A percentile compares a stretch with the other conserved stretches of the same genome.
phyloP scores from a whole-genome alignment of 257 asterid genomes.

The Thymus mandschuricus region DNA sequence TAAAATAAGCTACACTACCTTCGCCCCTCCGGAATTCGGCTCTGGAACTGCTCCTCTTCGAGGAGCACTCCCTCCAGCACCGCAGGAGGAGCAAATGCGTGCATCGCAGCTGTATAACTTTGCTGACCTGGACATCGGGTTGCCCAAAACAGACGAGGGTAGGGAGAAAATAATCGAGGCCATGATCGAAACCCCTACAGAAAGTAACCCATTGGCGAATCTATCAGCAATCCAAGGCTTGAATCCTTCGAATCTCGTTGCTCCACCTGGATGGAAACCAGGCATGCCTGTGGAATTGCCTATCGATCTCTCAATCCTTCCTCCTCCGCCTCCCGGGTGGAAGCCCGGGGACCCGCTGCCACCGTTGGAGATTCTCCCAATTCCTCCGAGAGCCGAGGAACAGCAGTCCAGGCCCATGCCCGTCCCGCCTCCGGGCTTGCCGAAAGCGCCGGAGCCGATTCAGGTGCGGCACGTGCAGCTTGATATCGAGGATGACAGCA shows the following conservation, averaged over 20 bases:
- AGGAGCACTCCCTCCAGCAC: constrained; percentile 96
- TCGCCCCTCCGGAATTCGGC: constrained; percentile 97
- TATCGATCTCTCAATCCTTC: constrained; percentile 66
- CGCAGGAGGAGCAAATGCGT: constrained; percentile 98
- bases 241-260: constrained; percentile 66
- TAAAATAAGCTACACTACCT: constrained; percentile 88
- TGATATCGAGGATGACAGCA: constrained; percentile 81
- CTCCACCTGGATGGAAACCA: constrained; percentile 91
- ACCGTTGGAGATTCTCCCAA: constrained; percentile 63
- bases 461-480: constrained; percentile 95
- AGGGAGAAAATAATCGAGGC: constrained; percentile 66
- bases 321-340: constrained; percentile 97
- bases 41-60: constrained; percentile 80
- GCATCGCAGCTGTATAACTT: constrained; percentile 72
- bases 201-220: constrained; percentile 42
- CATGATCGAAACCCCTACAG: constrained; percentile 53
- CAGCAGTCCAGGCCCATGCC: constrained; percentile 51
- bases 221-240: constrained; percentile 51
- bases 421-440: constrained; percentile 49
- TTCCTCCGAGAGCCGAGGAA: constrained; percentile 64
- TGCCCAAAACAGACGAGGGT: constrained; percentile 67
- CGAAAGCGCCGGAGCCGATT: constrained; percentile 69
- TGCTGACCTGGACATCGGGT: constrained; percentile 76
- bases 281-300: constrained; percentile 96
- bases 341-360: constrained; percentile 94